Base-by-base conservation (phyloP, 2,329 filamentous ascomycete species). In the Fusarium duplospermum region DNA sequence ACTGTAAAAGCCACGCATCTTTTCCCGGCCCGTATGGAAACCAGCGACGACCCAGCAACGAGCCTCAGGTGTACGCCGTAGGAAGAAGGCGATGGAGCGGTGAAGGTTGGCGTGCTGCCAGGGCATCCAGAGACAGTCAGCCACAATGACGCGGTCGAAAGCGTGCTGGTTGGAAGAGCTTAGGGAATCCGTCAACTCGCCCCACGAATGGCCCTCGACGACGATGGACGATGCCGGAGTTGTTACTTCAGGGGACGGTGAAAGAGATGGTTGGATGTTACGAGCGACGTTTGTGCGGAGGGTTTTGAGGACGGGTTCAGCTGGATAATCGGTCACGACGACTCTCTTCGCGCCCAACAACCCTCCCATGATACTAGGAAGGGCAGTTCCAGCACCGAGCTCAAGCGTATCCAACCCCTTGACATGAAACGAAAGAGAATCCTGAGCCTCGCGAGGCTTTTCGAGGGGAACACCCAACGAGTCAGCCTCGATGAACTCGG, bases 51-150 rank as follows among this genome's bases (percentile, higher is more conserved):
- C 88, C 83, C 91, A 90, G 60, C 90, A 88, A 36, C 89, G 84
- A 3, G 90, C 88, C 18, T 76, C 80, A 9, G 76, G 38, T 2
- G 82, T 75, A 4, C 78, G 81, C 13, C 80, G 82, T 20, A 94
- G 84, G 78, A 94, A 93, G 81, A 90, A 89, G 6, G 86, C 81
- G 78, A 94, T 89, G 27, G 91, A 93, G 47, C 79, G 81, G 56
- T 87, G 87, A 29, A 94, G 86, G 80, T 91, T 92, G n/a, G 82
- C 86, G 81, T 94, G 93, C 84, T 94, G 89, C 84, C 87, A 88
- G 2, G 90, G 89, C 91, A 94, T 93, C 92, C 93, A 94, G 66
- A 93, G 86, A 77, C 92, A 94, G 82, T 94, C 92, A 71, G 91
- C 91, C 0, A 90, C 90, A n/a, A 94, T 82, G 45, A 94, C 85